Percentiles rank a stretch among this genome's conserved stretches.
Conservation (phyloP, 2,329 filamentous ascomycete genomes). For the Phaeosphaeria sp. region DNA sequence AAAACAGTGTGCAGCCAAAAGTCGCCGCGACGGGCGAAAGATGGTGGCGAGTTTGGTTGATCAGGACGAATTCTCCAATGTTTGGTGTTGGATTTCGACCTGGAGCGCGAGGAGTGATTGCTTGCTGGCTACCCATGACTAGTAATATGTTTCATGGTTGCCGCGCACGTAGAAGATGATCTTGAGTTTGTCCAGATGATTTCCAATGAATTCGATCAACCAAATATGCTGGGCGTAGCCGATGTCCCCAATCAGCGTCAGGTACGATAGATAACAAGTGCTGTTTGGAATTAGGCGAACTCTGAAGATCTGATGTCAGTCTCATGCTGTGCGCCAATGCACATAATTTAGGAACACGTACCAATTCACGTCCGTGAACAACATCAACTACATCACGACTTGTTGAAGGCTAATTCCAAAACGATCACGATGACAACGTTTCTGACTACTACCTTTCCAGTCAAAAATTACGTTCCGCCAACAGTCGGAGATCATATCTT, state of each 20-base stretch:
- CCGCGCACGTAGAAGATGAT: slow-evolving; percentile 18
- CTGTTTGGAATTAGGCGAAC: too few relatives aligned
- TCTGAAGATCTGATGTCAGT: too few relatives aligned
- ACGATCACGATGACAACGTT: too few relatives aligned
- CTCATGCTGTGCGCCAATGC: too few relatives aligned
- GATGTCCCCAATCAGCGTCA: slow-evolving; percentile 18
- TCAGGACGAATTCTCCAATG: slow-evolving; percentile 34
- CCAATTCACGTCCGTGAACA: too few relatives aligned
- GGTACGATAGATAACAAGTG: slow-evolving; percentile 6
- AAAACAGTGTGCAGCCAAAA: slow-evolving; percentile 61
- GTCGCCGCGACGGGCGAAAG: slow-evolving; percentile 48
- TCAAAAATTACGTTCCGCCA: too few relatives aligned
- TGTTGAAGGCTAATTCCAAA: too few relatives aligned
- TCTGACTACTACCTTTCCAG: too few relatives aligned
- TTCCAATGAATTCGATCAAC: slow-evolving; percentile 17
- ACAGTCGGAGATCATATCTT: too few relatives aligned
- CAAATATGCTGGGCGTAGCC: slow-evolving; percentile 5
- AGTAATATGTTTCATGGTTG: slow-evolving; percentile 22
- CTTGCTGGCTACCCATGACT: slow-evolving; percentile 19
- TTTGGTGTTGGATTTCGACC: too few relatives aligned
- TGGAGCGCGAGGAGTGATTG: not conserved
- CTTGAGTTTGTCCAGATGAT: slow-evolving; percentile 12
- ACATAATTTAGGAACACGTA: too few relatives aligned
- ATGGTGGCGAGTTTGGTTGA: slow-evolving; percentile 51
- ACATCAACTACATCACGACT: too few relatives aligned